phyloP scores from a whole-genome alignment of 1,284 basidiomycete genomes.

The Marasmius tenuissimus region DNA sequence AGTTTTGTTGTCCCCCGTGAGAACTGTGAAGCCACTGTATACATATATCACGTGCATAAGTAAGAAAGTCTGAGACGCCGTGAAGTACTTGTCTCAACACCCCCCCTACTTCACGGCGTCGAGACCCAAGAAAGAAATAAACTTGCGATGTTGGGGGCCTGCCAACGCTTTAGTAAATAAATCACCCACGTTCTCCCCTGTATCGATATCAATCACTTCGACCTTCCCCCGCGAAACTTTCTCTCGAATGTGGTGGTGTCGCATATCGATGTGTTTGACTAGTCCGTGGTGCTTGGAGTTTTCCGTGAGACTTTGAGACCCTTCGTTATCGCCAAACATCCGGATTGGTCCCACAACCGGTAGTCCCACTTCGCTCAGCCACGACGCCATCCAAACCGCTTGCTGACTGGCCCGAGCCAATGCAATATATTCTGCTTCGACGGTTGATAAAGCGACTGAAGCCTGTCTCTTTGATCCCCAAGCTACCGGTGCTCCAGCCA shows the following conservation, averaged over 20 bases:
- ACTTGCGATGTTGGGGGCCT: not conserved
- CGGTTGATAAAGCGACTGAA: slow-evolving; percentile 23
- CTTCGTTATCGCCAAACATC: slow-evolving; percentile 29
- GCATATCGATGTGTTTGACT: slow-evolving; percentile 41
- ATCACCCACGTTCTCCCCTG: slow-evolving; percentile 28
- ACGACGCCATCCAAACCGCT: slow-evolving; percentile 24
- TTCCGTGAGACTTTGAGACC: slow-evolving; percentile 23
- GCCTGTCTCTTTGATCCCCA: slow-evolving; percentile 29
- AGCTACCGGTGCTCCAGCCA: slow-evolving; percentile 21
- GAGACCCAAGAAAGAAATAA: slow-evolving; percentile 8
- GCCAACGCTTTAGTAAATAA: slow-evolving; percentile 24
- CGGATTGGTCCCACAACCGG: not conserved
- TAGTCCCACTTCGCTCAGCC: slow-evolving; percentile 20
- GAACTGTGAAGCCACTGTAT: too few relatives aligned
- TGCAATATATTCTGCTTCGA: slow-evolving; percentile 26
- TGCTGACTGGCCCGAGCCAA: slow-evolving; percentile 24
- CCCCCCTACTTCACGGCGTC: too few relatives aligned
- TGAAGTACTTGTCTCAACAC: too few relatives aligned
- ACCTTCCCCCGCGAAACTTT: slow-evolving; percentile 34
- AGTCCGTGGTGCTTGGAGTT: slow-evolving; percentile 23
- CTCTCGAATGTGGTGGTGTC: slow-evolving; percentile 18
- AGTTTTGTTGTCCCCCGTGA: too few relatives aligned
- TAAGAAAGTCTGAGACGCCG: too few relatives aligned
- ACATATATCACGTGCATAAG: too few relatives aligned
- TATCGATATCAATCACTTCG: slow-evolving; percentile 15